Percentiles rank a stretch among this genome's conserved stretches.
Conservation (phyloP, 1,284 basidiomycete species). For the Schizophyllum amplum region DNA sequence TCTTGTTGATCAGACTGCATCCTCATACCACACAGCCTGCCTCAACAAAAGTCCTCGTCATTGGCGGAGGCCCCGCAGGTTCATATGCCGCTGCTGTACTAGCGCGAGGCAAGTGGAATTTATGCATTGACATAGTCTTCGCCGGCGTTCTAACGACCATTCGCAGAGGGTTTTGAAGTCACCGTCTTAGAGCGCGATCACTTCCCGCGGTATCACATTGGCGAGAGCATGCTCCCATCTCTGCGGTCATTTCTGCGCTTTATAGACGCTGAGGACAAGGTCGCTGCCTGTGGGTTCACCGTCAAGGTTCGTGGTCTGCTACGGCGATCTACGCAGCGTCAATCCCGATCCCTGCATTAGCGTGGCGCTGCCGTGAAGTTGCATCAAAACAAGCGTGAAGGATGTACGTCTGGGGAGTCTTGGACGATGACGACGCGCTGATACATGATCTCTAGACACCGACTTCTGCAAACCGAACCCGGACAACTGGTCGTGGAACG, state of each 20-base stretch:
- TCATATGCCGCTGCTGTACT: slow-evolving; percentile 46
- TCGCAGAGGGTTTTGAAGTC: slow-evolving; percentile 32
- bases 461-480: slow-evolving; percentile 32
- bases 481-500: slow-evolving; percentile 34
- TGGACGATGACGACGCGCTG: background rate
- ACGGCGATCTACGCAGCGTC: background rate
- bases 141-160: too few relatives aligned
- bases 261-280: slow-evolving; percentile 31
- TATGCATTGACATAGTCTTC: background rate
- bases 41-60: slow-evolving; percentile 26
- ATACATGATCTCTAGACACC: slow-evolving; percentile 23
- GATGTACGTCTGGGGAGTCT: slow-evolving; percentile 23
- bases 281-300: slow-evolving; percentile 30
- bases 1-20: background rate
- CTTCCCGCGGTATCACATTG: slow-evolving; percentile 33
- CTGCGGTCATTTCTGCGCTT: slow-evolving; percentile 33
- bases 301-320: slow-evolving; percentile 25
- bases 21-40: slow-evolving; percentile 8
- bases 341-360: slow-evolving; percentile 19
- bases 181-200: slow-evolving; percentile 38
- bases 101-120: slow-evolving; percentile 25
- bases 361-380: slow-evolving; percentile 40
- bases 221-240: slow-evolving; percentile 39
- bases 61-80: slow-evolving; percentile 46
- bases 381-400: slow-evolving; percentile 30